These are phyloP conservation scores for Mucor irregularis DNA, from an alignment of 371 early-diverging fungal genomes.

Conservation along the genomic window DNA sequence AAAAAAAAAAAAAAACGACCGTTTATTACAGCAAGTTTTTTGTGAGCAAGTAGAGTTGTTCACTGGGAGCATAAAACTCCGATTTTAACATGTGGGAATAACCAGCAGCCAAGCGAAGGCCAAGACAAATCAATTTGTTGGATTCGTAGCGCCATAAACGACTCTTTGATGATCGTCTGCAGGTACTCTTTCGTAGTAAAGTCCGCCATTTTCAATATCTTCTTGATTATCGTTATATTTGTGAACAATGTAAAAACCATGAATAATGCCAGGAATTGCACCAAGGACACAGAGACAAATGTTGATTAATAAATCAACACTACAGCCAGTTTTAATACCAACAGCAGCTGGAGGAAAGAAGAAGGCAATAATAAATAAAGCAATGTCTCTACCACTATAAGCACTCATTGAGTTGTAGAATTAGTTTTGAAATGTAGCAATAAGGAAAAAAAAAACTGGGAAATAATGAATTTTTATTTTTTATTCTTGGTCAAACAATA, in stretches of 20 bases:
- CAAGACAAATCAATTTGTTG: background rate
- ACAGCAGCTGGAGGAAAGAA: slow-evolving; percentile 77
- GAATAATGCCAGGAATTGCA: slow-evolving; percentile 54
- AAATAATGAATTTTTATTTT: background rate
- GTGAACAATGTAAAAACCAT: slow-evolving; percentile 53
- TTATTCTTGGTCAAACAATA: background rate
- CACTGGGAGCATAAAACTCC: too few species aligned
- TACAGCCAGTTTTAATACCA: slow-evolving; percentile 61
- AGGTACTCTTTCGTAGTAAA: slow-evolving; percentile 40
- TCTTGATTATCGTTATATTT: slow-evolving; percentile 49
- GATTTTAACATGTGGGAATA: background rate
- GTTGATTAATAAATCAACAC: slow-evolving; percentile 69
- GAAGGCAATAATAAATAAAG: slow-evolving; percentile 62
- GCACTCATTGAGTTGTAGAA: slow-evolving; percentile 26
- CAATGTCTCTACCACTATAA: slow-evolving; percentile 55
- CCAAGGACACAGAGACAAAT: slow-evolving; percentile 65
- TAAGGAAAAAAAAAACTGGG: background rate
- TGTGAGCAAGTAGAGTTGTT: too few species aligned
- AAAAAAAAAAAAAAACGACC: background rate
- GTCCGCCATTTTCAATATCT: slow-evolving; percentile 47
- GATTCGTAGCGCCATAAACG: slow-evolving; percentile 12
- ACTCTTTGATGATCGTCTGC: slow-evolving; percentile 39
- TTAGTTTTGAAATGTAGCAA: slow-evolving; percentile 1
- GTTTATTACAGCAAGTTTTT: too few species aligned
- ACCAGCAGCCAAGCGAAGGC: background rate